Evolutionary conservation across 1,284 basidiomycete genomes (phyloP), one percentile per base, ranked within the genome.

Genomic region (Rhodotorula sp.): DNA sequence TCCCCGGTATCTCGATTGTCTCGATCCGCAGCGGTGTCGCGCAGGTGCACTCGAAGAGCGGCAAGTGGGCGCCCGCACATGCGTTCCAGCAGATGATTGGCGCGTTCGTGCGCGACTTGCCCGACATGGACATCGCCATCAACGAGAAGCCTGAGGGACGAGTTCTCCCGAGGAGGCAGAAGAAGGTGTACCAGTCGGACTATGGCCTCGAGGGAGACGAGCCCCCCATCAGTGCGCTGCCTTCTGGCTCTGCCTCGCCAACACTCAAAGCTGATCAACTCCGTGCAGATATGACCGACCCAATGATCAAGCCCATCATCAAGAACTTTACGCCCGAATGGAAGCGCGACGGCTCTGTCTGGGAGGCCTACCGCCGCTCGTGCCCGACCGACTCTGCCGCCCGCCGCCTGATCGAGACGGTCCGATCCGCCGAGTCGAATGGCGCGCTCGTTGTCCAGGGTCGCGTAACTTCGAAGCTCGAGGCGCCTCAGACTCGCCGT

Each of bases 141-240:
- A 96, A 96, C 77, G 87, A 90, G 51, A 90, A 90, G 82, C 89
- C 92, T 1, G 94, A 97, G 81, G 91, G 92, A 20, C 89, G 94
- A 29, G 88, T 96, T 19, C 84, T 97, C 90, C 92, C 92, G 91
- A 78, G 86, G 89, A 78, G 83, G 83, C 51, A 79, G 82, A 59
- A 64, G 53, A 57, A 59, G 34, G 64, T 75, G 46, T 62, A 56
- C 51, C 69, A 65, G 71, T 59, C 67, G 3, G 74, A 75, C 56
- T 75, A 73, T 27, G 74, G 74, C 4, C 64, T 74, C 22, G 73
- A 74, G 22, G 73, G 70, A 22, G 47, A 69, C 20, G 68, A 73
- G 65, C 68, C 67, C 22, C 60, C 60, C 1, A 34, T 51, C 11
- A 79, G 81, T 83, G 67, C 78, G 82, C 80, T 30, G n/a, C n/a